Evolutionary conservation across 192 early-diverging fungal genomes (phyloP).

Genomic region (Coemansia sp.): DNA sequence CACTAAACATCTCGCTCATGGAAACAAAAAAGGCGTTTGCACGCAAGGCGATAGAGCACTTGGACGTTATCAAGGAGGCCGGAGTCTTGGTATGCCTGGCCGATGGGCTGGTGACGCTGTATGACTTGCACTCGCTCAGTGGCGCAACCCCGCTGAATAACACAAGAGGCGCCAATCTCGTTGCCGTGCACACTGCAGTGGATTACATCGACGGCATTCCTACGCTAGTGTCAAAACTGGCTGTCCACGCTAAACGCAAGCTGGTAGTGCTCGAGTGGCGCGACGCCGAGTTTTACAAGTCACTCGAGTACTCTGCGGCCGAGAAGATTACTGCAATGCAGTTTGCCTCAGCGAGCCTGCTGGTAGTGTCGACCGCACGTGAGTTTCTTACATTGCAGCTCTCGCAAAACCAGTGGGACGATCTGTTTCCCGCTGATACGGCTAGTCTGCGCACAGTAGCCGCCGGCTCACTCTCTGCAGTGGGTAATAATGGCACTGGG

Average conservation of each 20-base stretch:
- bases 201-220: conserved; percentile 71
- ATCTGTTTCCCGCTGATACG: conserved; percentile 55
- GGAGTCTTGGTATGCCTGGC: conserved; percentile 72
- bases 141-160: conserved; percentile 68
- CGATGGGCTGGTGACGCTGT: conserved; percentile 73
- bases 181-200: conserved; percentile 74
- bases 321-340: conserved; percentile 77
- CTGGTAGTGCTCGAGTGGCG: conserved; percentile 77
- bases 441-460: conserved; percentile 51
- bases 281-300: conserved; percentile 72
- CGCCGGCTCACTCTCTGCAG: conserved; percentile 19
- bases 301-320: conserved; percentile 70
- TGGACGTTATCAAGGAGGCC: conserved; percentile 77
- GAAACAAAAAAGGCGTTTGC: conserved; percentile 75
- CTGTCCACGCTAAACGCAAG: conserved; percentile 72
- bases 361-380: conserved; percentile 56
- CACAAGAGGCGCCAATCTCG: conserved; percentile 75
- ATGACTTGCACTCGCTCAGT: conserved; percentile 75
- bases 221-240: conserved; percentile 72
- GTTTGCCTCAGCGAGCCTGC: conserved; percentile 73
- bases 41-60: conserved; percentile 70
- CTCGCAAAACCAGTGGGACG: conserved; percentile 52
- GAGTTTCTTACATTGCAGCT: conserved; percentile 59
- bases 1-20: conserved; percentile 58
- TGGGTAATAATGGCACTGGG: background rate